phyloP scores from a whole-genome alignment of 2,329 filamentous ascomycete species.

The Penicillium freii region DNA sequence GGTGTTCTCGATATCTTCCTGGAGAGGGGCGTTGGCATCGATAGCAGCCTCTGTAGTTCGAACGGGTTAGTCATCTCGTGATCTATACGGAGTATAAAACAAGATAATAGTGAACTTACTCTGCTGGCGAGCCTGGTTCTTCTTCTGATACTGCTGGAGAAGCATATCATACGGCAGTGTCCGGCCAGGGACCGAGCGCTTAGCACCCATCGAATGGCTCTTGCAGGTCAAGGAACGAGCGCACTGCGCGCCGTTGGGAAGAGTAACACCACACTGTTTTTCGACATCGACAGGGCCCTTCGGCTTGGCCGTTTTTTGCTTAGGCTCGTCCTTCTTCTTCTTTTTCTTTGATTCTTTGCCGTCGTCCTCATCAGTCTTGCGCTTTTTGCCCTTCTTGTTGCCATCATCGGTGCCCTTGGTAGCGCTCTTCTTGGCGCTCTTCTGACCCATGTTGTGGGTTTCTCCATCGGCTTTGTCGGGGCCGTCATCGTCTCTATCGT shows the following conservation, averaged over 20 bases:
- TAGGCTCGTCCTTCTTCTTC: conserved; percentile 93
- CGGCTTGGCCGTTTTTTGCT: conserved; percentile 76
- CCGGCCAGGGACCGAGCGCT: conserved; percentile 80
- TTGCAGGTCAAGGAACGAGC: conserved; percentile 90
- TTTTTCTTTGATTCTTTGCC: conserved; percentile 82
- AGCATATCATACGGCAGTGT: conserved; percentile 92
- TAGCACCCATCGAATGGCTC: conserved; percentile 91
- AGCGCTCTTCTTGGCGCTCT: conserved; percentile 63
- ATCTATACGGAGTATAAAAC: conserved; percentile 19
- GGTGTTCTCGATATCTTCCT: conserved; percentile 79
- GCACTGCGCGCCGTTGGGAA: conserved; percentile 82
- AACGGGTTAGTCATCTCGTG: conserved; percentile 14
- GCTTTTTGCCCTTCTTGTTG: conserved; percentile 68
- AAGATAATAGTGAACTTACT: conserved; percentile 57
- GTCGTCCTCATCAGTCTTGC: conserved; percentile 68
- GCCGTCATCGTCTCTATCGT: conserved; percentile 48
- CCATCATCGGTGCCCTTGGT: conserved; percentile 52
- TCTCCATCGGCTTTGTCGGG: conserved; percentile 41
- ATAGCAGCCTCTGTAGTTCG: conserved; percentile 73
- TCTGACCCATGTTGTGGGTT: conserved; percentile 57
- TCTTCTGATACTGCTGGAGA: conserved; percentile 85
- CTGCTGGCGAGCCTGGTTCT: conserved; percentile 97
- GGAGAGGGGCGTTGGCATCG: conserved; percentile 86
- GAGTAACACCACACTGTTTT: conserved; percentile 82
- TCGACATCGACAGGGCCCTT: conserved; percentile 94